Evolutionary conservation across 1,284 basidiomycete genomes (phyloP).

Genomic region (Trichosporon coremiiforme): DNA sequence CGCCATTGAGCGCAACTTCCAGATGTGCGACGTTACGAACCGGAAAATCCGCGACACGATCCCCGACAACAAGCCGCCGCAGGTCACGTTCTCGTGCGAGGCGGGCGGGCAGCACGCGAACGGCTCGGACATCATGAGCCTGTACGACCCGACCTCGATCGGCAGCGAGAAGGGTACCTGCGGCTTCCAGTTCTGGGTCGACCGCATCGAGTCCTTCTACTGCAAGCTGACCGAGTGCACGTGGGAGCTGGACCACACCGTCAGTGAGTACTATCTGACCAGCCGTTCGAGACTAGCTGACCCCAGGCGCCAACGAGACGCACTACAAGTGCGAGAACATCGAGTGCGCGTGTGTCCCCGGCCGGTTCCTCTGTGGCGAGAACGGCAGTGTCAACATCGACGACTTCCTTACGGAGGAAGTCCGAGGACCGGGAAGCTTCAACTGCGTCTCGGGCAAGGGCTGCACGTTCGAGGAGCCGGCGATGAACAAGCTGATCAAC

Average conservation of each 20-base stretch:
- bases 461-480: conserved; percentile 91
- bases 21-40: conserved; percentile 97
- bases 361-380: conserved; percentile 91
- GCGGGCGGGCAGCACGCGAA: conserved; percentile 42
- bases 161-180: conserved; percentile 61
- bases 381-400: conserved; percentile 92
- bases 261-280: conserved; percentile 28
- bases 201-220: conserved; percentile 90
- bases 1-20: conserved; percentile 88
- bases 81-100: conserved; percentile 90
- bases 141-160: conserved; percentile 14
- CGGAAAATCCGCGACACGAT: conserved; percentile 87
- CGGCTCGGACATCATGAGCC: conserved; percentile 16
- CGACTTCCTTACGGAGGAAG: conserved; percentile 86
- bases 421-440: conserved; percentile 87
- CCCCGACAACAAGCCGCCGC: conserved; percentile 76
- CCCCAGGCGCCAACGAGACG: conserved; percentile 67
- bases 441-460: conserved; percentile 71
- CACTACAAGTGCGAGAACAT: conserved; percentile 78
- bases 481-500: conserved; percentile 92
- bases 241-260: conserved; percentile 49
- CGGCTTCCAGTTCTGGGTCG: conserved; percentile 97
- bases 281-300: not conserved
- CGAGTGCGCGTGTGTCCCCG: conserved; percentile 87
- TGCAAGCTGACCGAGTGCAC: conserved; percentile 69